Evolutionary conservation across 768 basidiomycete species (phyloP).

Genomic region (Clitopilus passeckerianus): DNA sequence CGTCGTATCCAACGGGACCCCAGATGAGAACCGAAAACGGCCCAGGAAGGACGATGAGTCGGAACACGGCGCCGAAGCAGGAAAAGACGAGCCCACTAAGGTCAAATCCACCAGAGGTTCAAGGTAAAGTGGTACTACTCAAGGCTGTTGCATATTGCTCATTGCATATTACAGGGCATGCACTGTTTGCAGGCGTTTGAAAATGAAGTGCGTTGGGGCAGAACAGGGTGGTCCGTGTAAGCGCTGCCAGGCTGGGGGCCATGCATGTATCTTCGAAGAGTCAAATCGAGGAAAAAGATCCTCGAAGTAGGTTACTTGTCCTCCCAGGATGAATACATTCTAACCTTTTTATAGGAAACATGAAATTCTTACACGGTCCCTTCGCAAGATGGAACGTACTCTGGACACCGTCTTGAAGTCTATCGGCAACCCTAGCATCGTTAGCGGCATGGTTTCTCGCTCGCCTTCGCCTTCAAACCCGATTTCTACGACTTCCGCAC

Average conservation of each 20-base stretch:
- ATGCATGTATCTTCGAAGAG: constrained; percentile 96
- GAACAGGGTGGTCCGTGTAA: constrained; percentile 92
- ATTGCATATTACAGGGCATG: constrained; percentile 61
- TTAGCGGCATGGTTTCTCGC: constrained; percentile 76
- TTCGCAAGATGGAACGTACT: constrained; percentile 89
- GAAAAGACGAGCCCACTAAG: constrained; percentile 58
- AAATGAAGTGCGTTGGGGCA: constrained; percentile 91
- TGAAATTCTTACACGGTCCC: constrained; percentile 72
- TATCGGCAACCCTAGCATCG: constrained; percentile 78
- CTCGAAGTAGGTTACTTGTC: constrained; percentile 52
- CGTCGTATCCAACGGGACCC: constrained; percentile 30
- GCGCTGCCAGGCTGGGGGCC: constrained; percentile 70
- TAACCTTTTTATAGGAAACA: constrained; percentile 59
- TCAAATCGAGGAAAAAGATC: constrained; percentile 91
- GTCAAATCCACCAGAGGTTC: constrained; percentile 87
- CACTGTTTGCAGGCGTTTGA: constrained; percentile 85
- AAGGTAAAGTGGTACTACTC: constrained; percentile 40
- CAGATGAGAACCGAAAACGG: constrained; percentile 50
- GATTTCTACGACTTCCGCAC: constrained; percentile 48
- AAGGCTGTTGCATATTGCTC: background rate
- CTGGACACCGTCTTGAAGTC: constrained; percentile 89
- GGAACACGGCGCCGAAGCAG: constrained; percentile 48
- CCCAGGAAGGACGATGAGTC: constrained; percentile 57
- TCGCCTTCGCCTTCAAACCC: constrained; percentile 69
- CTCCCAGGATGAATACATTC: constrained; percentile 12